Conservation (phyloP, 169 alveolate species). For the Plasmodium fragile region DNA sequence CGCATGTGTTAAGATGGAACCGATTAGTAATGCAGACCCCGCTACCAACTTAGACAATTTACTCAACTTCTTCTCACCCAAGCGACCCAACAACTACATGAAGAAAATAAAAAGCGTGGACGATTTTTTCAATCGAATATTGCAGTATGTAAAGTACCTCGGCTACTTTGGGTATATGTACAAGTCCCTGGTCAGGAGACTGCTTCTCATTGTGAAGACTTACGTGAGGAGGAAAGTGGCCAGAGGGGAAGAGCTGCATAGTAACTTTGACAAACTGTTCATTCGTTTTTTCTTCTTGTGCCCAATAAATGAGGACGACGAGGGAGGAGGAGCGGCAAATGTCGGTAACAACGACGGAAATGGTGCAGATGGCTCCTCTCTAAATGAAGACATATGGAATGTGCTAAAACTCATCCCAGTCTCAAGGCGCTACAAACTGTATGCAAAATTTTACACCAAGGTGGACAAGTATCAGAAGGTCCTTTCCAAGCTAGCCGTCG, state of each 20-base stretch:
- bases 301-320: conserved; percentile 22
- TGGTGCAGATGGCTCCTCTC: neutral
- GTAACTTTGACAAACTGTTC: conserved; percentile 21
- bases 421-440: conserved; percentile 37
- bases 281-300: conserved; percentile 14
- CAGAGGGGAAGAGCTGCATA: neutral
- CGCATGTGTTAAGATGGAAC: neutral
- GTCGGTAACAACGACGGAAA: neutral
- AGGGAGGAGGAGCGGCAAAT: too few species aligned
- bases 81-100: conserved; percentile 13
- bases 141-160: conserved; percentile 6
- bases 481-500: conserved; percentile 2
- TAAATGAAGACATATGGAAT: conserved; percentile 31
- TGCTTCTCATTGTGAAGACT: neutral
- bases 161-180: conserved; percentile 39
- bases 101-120: conserved; percentile 15
- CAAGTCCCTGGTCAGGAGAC: conserved; percentile 1
- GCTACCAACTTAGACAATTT: neutral
- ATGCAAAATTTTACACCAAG: conserved; percentile 20
- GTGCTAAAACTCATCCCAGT: conserved; percentile 22
- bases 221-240: conserved; percentile 11
- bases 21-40: neutral
- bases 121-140: conserved; percentile 7
- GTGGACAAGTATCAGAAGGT: conserved; percentile 15
- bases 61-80: neutral